Percentiles rank a stretch among this genome's conserved stretches.
These are phyloP conservation scores for Rhazya stricta DNA, from an alignment of 257 asterid species.

Conservation along the genomic window DNA sequence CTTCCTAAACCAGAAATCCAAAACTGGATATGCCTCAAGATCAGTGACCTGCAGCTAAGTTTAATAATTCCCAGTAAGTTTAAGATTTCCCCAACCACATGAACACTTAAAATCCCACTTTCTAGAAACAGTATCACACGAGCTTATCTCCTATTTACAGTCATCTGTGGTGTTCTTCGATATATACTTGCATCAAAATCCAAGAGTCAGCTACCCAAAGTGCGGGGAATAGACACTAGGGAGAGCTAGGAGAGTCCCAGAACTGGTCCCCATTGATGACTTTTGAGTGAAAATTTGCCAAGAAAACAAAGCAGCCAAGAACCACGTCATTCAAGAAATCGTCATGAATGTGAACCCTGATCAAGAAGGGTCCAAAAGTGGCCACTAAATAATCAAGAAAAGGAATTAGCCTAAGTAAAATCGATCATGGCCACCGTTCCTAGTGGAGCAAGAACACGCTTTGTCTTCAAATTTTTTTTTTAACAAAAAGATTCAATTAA, in stretches of 20 bases:
- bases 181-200: too few species aligned
- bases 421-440: background rate
- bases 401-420: background rate
- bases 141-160: background rate
- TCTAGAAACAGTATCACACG: background rate
- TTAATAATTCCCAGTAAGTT: background rate
- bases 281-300: conserved; percentile 8
- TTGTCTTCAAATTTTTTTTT: background rate
- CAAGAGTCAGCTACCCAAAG: background rate
- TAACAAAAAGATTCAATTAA: too few species aligned
- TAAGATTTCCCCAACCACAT: background rate
- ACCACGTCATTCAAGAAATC: background rate
- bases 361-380: conserved; percentile 21
- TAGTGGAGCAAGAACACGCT: conserved; percentile 22
- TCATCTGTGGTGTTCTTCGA: background rate
- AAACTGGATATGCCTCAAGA: too few species aligned
- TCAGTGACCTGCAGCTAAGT: too few species aligned
- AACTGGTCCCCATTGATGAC: background rate
- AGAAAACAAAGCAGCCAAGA: conserved; percentile 4
- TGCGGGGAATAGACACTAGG: background rate
- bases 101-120: too few species aligned
- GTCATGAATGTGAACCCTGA: conserved; percentile 4
- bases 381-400: conserved; percentile 12
- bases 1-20: conserved; percentile 1
- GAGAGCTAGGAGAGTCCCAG: background rate